phyloP scores from a whole-genome alignment of 2,329 filamentous ascomycete genomes.

The Fonsecaea monophora region DNA sequence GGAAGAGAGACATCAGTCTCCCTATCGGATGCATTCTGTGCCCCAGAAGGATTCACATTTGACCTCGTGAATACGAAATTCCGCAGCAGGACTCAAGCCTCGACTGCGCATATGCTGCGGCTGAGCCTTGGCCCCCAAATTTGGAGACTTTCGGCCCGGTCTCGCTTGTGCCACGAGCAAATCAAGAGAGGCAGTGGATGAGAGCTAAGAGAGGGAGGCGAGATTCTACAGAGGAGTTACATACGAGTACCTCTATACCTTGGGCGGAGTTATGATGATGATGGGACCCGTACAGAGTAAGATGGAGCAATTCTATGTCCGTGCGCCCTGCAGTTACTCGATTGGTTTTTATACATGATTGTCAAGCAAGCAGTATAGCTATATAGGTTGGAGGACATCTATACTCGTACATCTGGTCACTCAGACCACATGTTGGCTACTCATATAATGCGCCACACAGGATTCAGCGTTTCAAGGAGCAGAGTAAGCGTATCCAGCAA shows the following conservation, averaged over 20 bases:
- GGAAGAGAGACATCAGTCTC: neutral
- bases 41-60: slow-evolving; percentile 3
- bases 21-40: neutral
- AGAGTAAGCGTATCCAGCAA: neutral
- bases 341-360: no score
- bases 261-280: no score
- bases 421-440: neutral
- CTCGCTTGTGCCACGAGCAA: neutral
- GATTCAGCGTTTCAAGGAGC: neutral
- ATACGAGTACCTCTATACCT: no score
- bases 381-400: no score
- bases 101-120: slow-evolving; percentile 22
- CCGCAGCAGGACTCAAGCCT: neutral
- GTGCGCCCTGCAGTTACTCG: no score
- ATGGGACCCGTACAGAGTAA: no score
- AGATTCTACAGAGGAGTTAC: neutral
- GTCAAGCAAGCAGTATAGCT: no score
- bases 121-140: slow-evolving; percentile 33
- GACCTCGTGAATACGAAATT: neutral
- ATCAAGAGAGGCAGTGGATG: neutral
- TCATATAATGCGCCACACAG: neutral
- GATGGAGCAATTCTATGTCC: no score
- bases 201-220: neutral
- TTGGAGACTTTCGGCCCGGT: slow-evolving; percentile 16
- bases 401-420: neutral